phyloP scores from a whole-genome alignment of 2,329 filamentous ascomycete species.

The Trichoderma brevicompactum region DNA sequence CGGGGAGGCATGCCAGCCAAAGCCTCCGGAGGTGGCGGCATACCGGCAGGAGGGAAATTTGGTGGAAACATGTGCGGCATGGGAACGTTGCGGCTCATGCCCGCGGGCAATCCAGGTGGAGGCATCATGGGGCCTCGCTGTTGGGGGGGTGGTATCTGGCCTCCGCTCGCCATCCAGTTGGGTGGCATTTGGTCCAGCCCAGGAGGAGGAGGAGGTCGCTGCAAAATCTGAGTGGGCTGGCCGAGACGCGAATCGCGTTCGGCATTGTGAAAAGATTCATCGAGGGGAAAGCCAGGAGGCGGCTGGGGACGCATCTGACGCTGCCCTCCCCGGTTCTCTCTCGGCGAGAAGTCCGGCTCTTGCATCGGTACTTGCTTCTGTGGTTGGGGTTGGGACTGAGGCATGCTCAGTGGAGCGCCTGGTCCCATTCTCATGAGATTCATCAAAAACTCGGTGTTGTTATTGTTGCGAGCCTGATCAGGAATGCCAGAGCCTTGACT shows the following conservation, averaged over 20 bases:
- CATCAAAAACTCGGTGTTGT: conserved; percentile 83
- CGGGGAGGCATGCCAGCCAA: conserved; percentile 57
- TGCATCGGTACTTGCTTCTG: conserved; percentile 32
- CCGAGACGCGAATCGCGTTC: conserved; percentile 54
- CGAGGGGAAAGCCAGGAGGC: conserved; percentile 56
- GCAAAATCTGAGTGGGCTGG: conserved; percentile 67
- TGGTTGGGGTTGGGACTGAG: conserved; percentile 55
- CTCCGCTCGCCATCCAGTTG: conserved; percentile 55
- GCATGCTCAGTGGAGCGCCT: conserved; percentile 44
- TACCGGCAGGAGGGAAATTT: conserved; percentile 59
- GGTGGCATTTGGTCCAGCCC: conserved; percentile 65
- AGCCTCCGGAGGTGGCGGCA: conserved; percentile 53
- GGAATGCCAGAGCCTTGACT: conserved; percentile 55
- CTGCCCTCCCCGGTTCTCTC: conserved; percentile 43
- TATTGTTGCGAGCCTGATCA: conserved; percentile 57
- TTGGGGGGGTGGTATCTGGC: conserved; percentile 50
- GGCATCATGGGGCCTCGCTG: conserved; percentile 60
- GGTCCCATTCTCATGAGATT: conserved; percentile 70
- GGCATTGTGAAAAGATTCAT: conserved; percentile 56
- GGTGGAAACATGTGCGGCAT: conserved; percentile 65
- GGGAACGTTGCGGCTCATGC: conserved; percentile 48
- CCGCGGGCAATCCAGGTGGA: conserved; percentile 59
- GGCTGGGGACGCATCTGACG: conserved; percentile 52
- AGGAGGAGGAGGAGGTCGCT: conserved; percentile 64
- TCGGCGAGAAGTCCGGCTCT: conserved; percentile 50